phyloP scores from a whole-genome alignment of 805 yeast species.

The Saccharomycopsis sp. region DNA sequence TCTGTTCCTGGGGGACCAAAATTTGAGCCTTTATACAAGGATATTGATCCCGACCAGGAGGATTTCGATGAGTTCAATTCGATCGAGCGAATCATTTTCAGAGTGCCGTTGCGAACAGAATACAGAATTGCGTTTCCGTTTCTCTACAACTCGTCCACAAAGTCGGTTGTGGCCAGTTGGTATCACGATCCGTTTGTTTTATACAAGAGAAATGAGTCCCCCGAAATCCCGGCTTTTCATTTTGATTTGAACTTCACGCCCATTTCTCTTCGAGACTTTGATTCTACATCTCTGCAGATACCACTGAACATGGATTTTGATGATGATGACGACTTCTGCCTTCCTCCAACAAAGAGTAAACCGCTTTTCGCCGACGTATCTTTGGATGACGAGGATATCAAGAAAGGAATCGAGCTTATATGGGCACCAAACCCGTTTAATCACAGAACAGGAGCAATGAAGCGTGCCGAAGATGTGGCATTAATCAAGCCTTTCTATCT shows the following conservation, averaged over 20 bases:
- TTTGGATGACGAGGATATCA: slow-evolving; percentile 41
- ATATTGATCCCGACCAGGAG: slow-evolving; percentile 54
- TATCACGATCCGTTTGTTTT: slow-evolving; percentile 61
- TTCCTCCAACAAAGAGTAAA: slow-evolving; percentile 35
- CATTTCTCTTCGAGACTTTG: slow-evolving; percentile 34
- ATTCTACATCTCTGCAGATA: no score
- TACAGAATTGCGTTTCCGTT: slow-evolving; percentile 83
- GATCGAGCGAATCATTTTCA: slow-evolving; percentile 76
- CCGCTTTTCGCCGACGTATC: slow-evolving; percentile 48
- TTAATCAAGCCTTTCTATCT: slow-evolving; percentile 76
- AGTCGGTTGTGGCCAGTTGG: slow-evolving; percentile 54
- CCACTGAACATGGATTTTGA: no score
- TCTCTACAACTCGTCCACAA: slow-evolving; percentile 71
- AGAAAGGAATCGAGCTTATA: slow-evolving; percentile 62
- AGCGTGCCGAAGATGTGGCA: slow-evolving; percentile 87
- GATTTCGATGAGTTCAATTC: slow-evolving; percentile 90
- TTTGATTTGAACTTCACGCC: slow-evolving; percentile 54
- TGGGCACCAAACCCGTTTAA: slow-evolving; percentile 86
- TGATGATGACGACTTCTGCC: slow-evolving; percentile 32
- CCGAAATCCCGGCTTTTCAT: slow-evolving; percentile 47
- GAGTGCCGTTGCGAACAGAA: slow-evolving; percentile 74
- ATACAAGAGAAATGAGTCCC: slow-evolving; percentile 38
- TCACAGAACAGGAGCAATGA: slow-evolving; percentile 60
- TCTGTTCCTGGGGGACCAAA: slow-evolving; percentile 95
- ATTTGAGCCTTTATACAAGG: slow-evolving; percentile 78